Percentiles rank a stretch among this genome's conserved stretches.
Conservation (phyloP, 495 filamentous ascomycete genomes). For the Trichoderma asperelloides region DNA sequence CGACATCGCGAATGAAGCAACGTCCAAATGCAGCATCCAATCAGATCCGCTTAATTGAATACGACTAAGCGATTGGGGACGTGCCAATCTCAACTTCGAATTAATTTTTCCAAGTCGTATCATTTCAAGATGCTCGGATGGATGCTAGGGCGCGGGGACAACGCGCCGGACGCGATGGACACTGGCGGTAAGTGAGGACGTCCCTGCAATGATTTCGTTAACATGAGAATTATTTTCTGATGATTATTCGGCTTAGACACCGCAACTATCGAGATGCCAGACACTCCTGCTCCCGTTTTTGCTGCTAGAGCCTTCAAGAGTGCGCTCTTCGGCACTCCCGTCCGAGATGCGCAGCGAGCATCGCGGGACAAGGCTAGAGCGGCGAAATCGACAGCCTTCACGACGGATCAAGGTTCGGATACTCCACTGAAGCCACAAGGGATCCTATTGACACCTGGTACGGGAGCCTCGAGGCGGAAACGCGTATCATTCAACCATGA, state of each 20-base stretch:
- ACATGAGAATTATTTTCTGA: not conserved
- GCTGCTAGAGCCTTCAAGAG: constrained; percentile 87
- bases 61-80: not conserved
- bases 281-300: constrained; percentile 91
- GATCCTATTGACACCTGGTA: constrained; percentile 87
- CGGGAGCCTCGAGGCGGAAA: constrained; percentile 66
- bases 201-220: not conserved
- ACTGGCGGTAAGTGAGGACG: constrained; percentile 1
- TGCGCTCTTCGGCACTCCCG: constrained; percentile 82
- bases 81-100: not conserved
- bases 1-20: not conserved
- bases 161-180: constrained; percentile 4
- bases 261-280: constrained; percentile 57
- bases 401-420: constrained; percentile 15
- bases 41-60: not conserved
- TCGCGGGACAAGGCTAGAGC: not conserved
- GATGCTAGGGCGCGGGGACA: constrained; percentile 35
- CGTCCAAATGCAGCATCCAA: not conserved
- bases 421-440: constrained; percentile 38
- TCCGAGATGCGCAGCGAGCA: constrained; percentile 23
- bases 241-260: constrained; percentile 24
- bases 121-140: constrained; percentile 42
- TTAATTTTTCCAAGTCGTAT: not conserved
- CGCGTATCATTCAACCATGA: constrained; percentile 78
- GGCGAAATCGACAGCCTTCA: not conserved